Conservation (phyloP, 305 asterid genomes). For the Fraxinus dipetala region DNA sequence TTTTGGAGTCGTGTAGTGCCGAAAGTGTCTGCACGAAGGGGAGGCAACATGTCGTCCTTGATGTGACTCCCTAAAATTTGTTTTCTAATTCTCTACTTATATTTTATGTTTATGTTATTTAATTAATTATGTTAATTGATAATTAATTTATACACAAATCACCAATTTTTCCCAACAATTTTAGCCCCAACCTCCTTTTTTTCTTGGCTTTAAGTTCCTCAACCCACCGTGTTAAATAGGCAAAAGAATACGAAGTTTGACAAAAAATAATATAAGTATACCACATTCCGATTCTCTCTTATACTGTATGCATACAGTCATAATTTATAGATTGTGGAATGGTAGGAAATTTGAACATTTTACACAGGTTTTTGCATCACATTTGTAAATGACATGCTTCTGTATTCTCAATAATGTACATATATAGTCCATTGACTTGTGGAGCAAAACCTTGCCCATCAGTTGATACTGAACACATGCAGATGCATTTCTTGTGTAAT, state of each 20-base stretch:
- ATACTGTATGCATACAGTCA: not conserved
- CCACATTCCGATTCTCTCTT: not conserved
- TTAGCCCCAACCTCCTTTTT: not conserved
- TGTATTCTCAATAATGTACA: constrained; percentile 1
- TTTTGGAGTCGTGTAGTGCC: not conserved
- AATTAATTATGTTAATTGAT: not conserved
- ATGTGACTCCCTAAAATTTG: not conserved
- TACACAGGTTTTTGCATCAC: not conserved
- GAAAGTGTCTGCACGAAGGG: too few species aligned
- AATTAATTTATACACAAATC: not conserved
- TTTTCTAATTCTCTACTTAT: not conserved
- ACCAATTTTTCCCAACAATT: not conserved
- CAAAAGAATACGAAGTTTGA: not conserved
- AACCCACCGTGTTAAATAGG: not conserved
- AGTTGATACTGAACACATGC: not conserved
- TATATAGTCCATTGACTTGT: not conserved
- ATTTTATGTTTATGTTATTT: too few species aligned
- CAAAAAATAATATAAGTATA: not conserved
- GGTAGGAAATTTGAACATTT: not conserved
- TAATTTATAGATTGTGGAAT: not conserved
- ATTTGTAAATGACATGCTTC: not conserved
- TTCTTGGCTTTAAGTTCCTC: not conserved
- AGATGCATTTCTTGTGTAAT: constrained; percentile 2
- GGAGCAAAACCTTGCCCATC: not conserved
- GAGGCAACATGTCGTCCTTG: not conserved